These are phyloP conservation scores for Helicocarpus griseus DNA, from an alignment of 2,329 filamentous ascomycete species.

Conservation along the genomic window DNA sequence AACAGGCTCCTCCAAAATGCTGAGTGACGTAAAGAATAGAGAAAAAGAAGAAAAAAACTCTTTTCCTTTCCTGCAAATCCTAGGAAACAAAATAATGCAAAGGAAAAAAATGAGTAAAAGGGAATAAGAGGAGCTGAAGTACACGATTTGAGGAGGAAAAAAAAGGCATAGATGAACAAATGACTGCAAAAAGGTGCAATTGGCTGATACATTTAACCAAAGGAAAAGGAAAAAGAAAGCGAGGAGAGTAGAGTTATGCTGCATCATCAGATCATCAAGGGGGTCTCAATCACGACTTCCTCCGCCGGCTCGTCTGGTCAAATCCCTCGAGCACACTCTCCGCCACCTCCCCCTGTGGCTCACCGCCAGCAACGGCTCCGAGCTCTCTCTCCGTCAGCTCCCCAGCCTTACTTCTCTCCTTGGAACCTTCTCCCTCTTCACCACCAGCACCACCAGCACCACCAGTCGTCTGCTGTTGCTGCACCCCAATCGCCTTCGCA, in stretches of 20 bases:
- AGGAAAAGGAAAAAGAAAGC: not conserved
- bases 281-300: constrained; percentile 14
- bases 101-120: not conserved
- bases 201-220: not conserved
- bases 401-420: constrained; percentile 15
- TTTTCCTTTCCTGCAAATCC: not conserved
- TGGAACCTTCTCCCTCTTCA: constrained; percentile 10
- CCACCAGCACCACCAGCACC: no score
- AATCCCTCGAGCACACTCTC: constrained; percentile 42
- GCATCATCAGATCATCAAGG: not conserved
- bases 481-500: constrained; percentile 25
- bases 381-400: constrained; percentile 22
- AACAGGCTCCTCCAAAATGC: not conserved
- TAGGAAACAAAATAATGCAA: not conserved
- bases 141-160: not conserved
- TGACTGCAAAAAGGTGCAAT: not conserved
- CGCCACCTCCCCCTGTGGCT: constrained; percentile 30
- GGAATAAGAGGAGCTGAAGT: not conserved
- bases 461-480: constrained; percentile 11
- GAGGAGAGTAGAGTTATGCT: not conserved
- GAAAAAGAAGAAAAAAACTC: no score
- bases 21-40: constrained; percentile 1
- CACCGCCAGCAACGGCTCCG: constrained; percentile 3
- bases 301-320: constrained; percentile 31
- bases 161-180: no score